Conservation (phyloP, 2,329 filamentous ascomycete genomes). For the Alternaria metachromatica region DNA sequence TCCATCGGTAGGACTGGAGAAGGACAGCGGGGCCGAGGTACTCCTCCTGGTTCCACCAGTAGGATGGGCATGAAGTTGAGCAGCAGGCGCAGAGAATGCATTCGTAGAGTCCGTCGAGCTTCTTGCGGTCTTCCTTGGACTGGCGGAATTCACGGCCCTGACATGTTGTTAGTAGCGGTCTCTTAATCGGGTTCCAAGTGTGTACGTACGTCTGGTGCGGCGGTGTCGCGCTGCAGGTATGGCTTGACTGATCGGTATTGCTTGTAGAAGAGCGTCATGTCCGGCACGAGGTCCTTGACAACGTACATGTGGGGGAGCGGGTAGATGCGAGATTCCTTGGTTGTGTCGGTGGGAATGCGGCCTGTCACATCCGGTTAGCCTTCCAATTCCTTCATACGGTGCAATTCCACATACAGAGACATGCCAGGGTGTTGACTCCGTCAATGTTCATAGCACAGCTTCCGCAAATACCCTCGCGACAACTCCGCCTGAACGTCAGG, state of each 20-base stretch:
- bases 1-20: slow-evolving; percentile 97
- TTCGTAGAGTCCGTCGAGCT: slow-evolving; percentile 97
- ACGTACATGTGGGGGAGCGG: slow-evolving; percentile 98
- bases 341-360: slow-evolving; percentile 86
- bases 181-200: background rate
- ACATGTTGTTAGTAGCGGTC: slow-evolving; percentile 23
- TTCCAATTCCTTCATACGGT: background rate
- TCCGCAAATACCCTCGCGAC: slow-evolving; percentile 97
- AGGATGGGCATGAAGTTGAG: slow-evolving; percentile 98
- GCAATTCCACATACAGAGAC: slow-evolving; percentile 76
- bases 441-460: slow-evolving; percentile 99
- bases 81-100: slow-evolving; percentile 99
- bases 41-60: slow-evolving; percentile 99
- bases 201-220: slow-evolving; percentile 76
- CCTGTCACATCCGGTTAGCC: slow-evolving; percentile 60
- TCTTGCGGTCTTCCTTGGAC: slow-evolving; percentile 88
- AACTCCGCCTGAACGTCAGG: slow-evolving; percentile 92
- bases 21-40: slow-evolving; percentile 97
- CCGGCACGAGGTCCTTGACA: slow-evolving; percentile 97
- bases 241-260: slow-evolving; percentile 99
- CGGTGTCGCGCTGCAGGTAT: slow-evolving; percentile 90
- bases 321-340: slow-evolving; percentile 90
- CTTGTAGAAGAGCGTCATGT: slow-evolving; percentile 99
- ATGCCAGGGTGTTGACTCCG: slow-evolving; percentile 96
- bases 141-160: slow-evolving; percentile 93